Conservation (phyloP, 2,329 filamentous ascomycete species). For the Cladophialophora psammophila region DNA sequence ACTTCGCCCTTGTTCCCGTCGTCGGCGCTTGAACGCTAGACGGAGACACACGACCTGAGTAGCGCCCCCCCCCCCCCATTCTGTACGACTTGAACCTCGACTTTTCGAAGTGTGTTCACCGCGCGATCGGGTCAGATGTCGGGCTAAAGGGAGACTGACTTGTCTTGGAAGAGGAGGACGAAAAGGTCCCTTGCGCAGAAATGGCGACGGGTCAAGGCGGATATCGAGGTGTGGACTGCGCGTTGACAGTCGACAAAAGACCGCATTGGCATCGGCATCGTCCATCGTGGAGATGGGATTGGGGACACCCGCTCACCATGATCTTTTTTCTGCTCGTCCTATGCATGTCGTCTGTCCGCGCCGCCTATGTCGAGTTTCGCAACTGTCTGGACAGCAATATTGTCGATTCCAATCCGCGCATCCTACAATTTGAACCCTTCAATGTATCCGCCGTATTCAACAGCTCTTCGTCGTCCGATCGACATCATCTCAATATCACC, state of each 20-base stretch:
- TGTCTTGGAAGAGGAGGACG: slow-evolving; percentile 18
- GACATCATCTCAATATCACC: slow-evolving; percentile 74
- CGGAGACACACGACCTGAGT: neutral
- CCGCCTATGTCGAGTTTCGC: slow-evolving; percentile 77
- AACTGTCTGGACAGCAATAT: slow-evolving; percentile 75
- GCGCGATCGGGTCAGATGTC: slow-evolving; percentile 12
- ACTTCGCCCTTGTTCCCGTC: neutral
- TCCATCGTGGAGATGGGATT: neutral
- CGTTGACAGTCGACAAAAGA: neutral
- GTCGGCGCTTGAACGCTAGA: neutral
- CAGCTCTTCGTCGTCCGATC: slow-evolving; percentile 55
- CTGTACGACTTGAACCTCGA: slow-evolving; percentile 7
- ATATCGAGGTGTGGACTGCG: neutral
- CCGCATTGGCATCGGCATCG: slow-evolving; percentile 7
- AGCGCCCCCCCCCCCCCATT: neutral
- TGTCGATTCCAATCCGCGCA: slow-evolving; percentile 65
- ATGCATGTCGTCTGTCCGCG: slow-evolving; percentile 44
- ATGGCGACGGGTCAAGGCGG: slow-evolving; percentile 9
- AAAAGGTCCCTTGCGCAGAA: slow-evolving; percentile 6
- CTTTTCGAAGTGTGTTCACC: slow-evolving; percentile 1
- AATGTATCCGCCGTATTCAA: slow-evolving; percentile 79
- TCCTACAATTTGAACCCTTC: slow-evolving; percentile 80
- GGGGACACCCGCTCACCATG: neutral
- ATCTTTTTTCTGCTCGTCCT: slow-evolving; percentile 14
- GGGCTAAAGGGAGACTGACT: neutral